Conservation (phyloP, 2,329 filamentous ascomycete genomes). For the Macroventuria anomochaeta region DNA sequence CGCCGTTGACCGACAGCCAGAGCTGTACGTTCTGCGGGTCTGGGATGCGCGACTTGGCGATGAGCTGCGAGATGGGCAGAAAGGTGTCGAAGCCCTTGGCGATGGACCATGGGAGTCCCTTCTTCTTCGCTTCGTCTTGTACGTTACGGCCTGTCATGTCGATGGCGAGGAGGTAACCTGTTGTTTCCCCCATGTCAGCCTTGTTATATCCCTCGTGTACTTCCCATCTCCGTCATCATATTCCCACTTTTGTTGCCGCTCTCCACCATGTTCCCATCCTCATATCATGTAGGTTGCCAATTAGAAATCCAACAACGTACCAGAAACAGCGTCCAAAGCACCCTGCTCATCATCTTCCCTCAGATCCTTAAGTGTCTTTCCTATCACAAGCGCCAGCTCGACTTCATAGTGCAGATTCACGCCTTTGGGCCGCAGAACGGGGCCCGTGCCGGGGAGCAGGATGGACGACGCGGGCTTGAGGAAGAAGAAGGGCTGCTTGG, state of each 20-base stretch:
- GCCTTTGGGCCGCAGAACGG: constrained; percentile 81
- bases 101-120: constrained; percentile 94
- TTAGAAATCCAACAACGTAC: constrained; percentile 54
- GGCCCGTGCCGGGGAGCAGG: constrained; percentile 76
- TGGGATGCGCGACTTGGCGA: constrained; percentile 78
- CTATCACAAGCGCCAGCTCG: constrained; percentile 88
- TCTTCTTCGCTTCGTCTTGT: constrained; percentile 96
- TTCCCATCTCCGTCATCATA: not conserved
- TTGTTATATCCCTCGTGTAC: not conserved
- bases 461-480: constrained; percentile 91
- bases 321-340: constrained; percentile 82
- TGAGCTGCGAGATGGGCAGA: constrained; percentile 81
- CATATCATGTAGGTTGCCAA: not conserved
- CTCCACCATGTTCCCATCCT: not conserved
- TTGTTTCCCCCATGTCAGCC: constrained; percentile 6
- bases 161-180: constrained; percentile 87
- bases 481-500: constrained; percentile 99
- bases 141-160: constrained; percentile 97
- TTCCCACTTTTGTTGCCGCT: not conserved
- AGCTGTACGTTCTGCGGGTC: constrained; percentile 90
- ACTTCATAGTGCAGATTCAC: constrained; percentile 93
- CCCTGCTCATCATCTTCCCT: constrained; percentile 73
- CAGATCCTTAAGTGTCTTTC: constrained; percentile 78
- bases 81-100: constrained; percentile 99
- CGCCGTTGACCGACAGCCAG: constrained; percentile 82